These are phyloP conservation scores for Amorphotheca resinae DNA, from an alignment of 495 filamentous ascomycete genomes.

Conservation along the genomic window DNA sequence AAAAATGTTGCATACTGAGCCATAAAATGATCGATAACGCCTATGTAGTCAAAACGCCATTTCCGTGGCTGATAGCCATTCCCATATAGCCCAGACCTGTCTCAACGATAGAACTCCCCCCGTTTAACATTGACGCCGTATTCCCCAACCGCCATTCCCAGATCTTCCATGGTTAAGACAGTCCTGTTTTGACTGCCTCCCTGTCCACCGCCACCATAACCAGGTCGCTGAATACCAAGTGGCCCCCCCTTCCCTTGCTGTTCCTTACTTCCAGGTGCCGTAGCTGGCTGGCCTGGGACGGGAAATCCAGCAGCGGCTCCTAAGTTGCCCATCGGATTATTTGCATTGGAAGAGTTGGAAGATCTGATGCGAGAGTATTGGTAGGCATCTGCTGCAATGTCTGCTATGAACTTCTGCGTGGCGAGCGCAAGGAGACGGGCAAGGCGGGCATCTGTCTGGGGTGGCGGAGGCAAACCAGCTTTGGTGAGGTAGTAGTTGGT, in stretches of 20 bases:
- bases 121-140: constrained; percentile 95
- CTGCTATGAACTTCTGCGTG: constrained; percentile 95
- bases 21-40: neutral
- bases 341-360: constrained; percentile 66
- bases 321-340: constrained; percentile 78
- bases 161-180: constrained; percentile 96
- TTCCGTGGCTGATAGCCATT: neutral
- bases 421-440: constrained; percentile 89
- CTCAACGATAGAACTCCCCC: constrained; percentile 86
- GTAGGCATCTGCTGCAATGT: constrained; percentile 94
- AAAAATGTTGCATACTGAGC: neutral
- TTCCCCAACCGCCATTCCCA: constrained; percentile 93
- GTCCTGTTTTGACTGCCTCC: constrained; percentile 85
- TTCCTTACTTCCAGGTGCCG: constrained; percentile 42
- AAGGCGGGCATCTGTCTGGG: constrained; percentile 73
- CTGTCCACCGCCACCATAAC: constrained; percentile 84
- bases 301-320: constrained; percentile 65
- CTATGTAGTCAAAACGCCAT: constrained; percentile 1
- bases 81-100: neutral
- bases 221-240: constrained; percentile 78
- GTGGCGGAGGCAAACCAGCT: constrained; percentile 81
- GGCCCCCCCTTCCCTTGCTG: constrained; percentile 44
- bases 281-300: constrained; percentile 44
- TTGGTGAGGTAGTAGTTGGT: constrained; percentile 96
- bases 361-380: constrained; percentile 92